phyloP scores from a whole-genome alignment of 345 rosid species.

The Turnera subulata region DNA sequence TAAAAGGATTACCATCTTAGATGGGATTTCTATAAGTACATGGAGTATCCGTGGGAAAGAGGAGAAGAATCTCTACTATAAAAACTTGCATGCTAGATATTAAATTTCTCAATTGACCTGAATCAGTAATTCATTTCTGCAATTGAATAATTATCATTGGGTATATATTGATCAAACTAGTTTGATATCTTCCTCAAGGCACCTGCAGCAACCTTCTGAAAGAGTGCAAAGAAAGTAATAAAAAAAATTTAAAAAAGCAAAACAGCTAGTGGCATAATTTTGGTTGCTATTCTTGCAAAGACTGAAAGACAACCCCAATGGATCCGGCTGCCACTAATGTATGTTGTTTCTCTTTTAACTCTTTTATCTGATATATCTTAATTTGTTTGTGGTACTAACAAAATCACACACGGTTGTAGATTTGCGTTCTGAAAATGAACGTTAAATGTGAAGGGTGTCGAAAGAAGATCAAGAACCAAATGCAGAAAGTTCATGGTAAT shows the following conservation, averaged over 20 bases:
- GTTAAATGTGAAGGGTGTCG: neutral
- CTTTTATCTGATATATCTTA: neutral
- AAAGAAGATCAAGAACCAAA: neutral
- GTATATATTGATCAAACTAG: neutral
- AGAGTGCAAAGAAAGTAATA: neutral
- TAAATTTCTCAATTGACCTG: neutral
- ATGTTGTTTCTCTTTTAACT: neutral
- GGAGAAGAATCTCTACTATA: too few relatives aligned
- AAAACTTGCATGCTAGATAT: too few relatives aligned
- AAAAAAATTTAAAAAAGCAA: neutral
- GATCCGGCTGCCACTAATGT: neutral
- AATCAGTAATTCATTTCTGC: neutral
- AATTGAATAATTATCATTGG: neutral
- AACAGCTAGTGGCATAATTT: neutral
- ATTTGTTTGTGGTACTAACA: neutral
- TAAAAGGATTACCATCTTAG: too few relatives aligned
- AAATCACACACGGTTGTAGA: neutral
- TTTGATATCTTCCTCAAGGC: neutral
- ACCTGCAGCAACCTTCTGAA: neutral
- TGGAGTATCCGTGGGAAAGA: too few relatives aligned
- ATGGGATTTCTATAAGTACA: too few relatives aligned
- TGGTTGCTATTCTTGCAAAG: too few relatives aligned
- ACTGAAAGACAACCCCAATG: neutral
- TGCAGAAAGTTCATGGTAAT: neutral
- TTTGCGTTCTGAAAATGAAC: constrained; percentile 3